Conservation (phyloP, 352 stramenopile species). For the Globisporangium cederbergense region DNA sequence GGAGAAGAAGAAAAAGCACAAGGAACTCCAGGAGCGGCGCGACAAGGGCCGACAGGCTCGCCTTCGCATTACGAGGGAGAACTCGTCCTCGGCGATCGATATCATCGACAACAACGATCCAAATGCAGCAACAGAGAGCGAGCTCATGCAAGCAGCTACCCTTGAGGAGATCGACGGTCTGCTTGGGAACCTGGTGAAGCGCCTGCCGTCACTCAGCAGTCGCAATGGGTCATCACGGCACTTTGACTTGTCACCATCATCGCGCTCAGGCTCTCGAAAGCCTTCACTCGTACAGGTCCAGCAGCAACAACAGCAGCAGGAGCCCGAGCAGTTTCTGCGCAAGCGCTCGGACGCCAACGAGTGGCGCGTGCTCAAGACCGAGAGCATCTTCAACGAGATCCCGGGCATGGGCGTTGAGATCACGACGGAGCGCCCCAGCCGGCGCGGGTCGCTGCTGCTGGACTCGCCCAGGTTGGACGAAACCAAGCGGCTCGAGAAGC, state of each 20-base stretch:
- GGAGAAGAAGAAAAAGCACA: constrained; percentile 65
- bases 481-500: constrained; percentile 12
- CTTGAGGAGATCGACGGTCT: constrained; percentile 12
- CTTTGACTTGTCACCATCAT: background rate
- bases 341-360: constrained; percentile 23
- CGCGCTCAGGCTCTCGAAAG: constrained; percentile 2
- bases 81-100: constrained; percentile 8
- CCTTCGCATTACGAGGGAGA: constrained; percentile 22
- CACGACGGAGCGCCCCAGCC: constrained; percentile 39
- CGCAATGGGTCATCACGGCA: background rate
- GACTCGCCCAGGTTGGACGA: constrained; percentile 7
- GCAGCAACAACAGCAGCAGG: constrained; percentile 15
- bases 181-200: constrained; percentile 4
- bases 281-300: constrained; percentile 6
- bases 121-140: background rate
- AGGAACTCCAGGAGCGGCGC: constrained; percentile 51
- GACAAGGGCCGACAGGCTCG: constrained; percentile 55
- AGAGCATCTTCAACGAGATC: constrained; percentile 36
- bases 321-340: constrained; percentile 61
- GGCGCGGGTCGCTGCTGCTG: background rate
- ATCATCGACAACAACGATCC: background rate
- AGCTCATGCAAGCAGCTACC: background rate
- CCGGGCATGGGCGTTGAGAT: constrained; percentile 53
- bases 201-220: constrained; percentile 4
- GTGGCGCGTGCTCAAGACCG: constrained; percentile 40